Conservation (phyloP, 1,284 basidiomycete species). For the Schizopora paradoxa region DNA sequence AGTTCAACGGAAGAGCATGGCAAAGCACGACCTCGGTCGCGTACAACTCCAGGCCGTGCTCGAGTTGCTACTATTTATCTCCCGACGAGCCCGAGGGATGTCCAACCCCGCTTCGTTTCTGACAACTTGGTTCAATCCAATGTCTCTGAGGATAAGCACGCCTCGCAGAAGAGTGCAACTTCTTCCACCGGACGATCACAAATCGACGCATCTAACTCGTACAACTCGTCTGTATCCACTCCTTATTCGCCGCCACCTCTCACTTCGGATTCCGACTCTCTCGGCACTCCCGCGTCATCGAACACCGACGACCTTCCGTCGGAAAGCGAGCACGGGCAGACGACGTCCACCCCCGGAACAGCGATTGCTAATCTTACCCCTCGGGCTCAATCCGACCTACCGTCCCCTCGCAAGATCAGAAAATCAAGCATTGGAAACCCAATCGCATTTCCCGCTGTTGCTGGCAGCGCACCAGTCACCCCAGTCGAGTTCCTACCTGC, state of each 20-base stretch:
- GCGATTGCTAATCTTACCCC: slow-evolving; percentile 1
- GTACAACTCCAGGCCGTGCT: too few species aligned
- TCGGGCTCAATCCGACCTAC: slow-evolving; percentile 11
- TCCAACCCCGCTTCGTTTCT: too few species aligned
- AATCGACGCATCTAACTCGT: too few species aligned
- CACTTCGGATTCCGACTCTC: slow-evolving; percentile 10
- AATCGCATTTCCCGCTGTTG: slow-evolving; percentile 10
- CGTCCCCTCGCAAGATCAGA: slow-evolving; percentile 7
- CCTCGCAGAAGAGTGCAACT: too few species aligned
- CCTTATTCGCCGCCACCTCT: background rate
- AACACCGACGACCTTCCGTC: background rate
- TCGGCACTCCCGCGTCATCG: slow-evolving; percentile 11
- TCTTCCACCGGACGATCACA: too few species aligned
- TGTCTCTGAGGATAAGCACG: too few species aligned
- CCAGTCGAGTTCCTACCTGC: slow-evolving; percentile 6
- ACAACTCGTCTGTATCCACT: too few species aligned
- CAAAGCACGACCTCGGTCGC: too few species aligned
- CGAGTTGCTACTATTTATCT: too few species aligned
- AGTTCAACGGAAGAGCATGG: too few species aligned
- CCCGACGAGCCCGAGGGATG: too few species aligned
- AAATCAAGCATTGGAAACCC: slow-evolving; percentile 12
- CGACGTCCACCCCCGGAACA: background rate
- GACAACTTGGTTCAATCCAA: too few species aligned
- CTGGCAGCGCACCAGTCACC: slow-evolving; percentile 12
- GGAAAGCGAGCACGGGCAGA: background rate